A percentile compares a stretch with the other conserved stretches of the same genome.
phyloP scores from a whole-genome alignment of 345 rosid genomes.

The Camelina hispida region DNA sequence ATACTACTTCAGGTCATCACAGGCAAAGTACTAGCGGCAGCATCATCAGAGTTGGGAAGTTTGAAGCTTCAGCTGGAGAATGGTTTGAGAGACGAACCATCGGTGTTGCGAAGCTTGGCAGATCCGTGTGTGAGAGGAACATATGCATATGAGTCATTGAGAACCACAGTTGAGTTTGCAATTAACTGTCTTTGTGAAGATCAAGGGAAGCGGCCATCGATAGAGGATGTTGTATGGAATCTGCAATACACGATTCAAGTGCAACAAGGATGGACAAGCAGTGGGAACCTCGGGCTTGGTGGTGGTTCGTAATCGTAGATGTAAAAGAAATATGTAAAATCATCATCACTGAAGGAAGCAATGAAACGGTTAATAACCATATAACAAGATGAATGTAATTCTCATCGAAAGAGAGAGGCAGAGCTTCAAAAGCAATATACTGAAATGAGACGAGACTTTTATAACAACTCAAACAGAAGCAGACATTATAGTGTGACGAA shows the following conservation, averaged over 20 bases:
- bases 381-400: slow-evolving; percentile 11
- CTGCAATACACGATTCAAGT: slow-evolving; percentile 88
- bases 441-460: background rate
- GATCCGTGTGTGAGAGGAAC: slow-evolving; percentile 79
- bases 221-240: slow-evolving; percentile 95
- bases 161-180: slow-evolving; percentile 72
- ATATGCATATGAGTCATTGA: slow-evolving; percentile 78
- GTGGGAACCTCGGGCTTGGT: slow-evolving; percentile 69
- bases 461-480: too few species aligned
- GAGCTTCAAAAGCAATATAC: slow-evolving; percentile 10
- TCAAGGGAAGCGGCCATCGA: slow-evolving; percentile 66
- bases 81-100: slow-evolving; percentile 62
- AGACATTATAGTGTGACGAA: slow-evolving; percentile 42
- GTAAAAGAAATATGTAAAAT: background rate
- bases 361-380: slow-evolving; percentile 2
- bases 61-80: slow-evolving; percentile 67
- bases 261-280: slow-evolving; percentile 88
- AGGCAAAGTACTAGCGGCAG: slow-evolving; percentile 56
- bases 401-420: slow-evolving; percentile 7
- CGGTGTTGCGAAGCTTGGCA: slow-evolving; percentile 51
- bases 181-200: slow-evolving; percentile 73
- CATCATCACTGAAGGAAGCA: slow-evolving; percentile 4
- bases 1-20: slow-evolving; percentile 74
- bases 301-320: slow-evolving; percentile 44
- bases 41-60: slow-evolving; percentile 58